These are phyloP conservation scores for Catharanthus roseus DNA, from an alignment of 257 asterid genomes.

Conservation along the genomic window DNA sequence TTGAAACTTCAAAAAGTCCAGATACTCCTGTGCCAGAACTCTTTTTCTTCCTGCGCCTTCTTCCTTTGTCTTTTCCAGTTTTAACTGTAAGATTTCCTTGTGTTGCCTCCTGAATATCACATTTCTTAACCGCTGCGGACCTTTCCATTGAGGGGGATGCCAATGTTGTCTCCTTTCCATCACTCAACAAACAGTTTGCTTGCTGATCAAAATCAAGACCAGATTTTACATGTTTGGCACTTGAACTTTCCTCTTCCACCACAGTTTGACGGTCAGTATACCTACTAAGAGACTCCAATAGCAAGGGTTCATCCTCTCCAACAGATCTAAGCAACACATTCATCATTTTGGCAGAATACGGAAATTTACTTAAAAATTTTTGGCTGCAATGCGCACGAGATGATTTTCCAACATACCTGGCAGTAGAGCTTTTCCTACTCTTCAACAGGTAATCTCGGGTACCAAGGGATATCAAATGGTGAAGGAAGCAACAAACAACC, in stretches of 20 bases:
- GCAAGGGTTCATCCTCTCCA: constrained; percentile 32
- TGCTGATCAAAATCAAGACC: constrained; percentile 22
- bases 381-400: constrained; percentile 18
- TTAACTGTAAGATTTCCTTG: constrained; percentile 45
- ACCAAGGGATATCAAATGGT: constrained; percentile 28
- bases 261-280: constrained; percentile 21
- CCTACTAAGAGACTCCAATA: constrained; percentile 30
- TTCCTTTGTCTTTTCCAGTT: constrained; percentile 62
- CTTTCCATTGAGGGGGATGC: constrained; percentile 14
- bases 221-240: constrained; percentile 6
- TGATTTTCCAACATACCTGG: constrained; percentile 22
- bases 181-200: constrained; percentile 20
- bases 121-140: constrained; percentile 26
- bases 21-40: constrained; percentile 30
- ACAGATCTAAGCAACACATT: constrained; percentile 28
- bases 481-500: constrained; percentile 36
- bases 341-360: constrained; percentile 34
- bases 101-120: constrained; percentile 29
- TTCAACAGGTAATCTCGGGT: constrained; percentile 26
- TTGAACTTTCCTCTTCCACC: constrained; percentile 17
- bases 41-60: constrained; percentile 70
- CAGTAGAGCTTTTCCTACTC: constrained; percentile 33
- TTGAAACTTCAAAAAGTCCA: constrained; percentile 57
- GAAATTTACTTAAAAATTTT: constrained; percentile 19
- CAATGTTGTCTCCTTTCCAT: constrained; percentile 15